phyloP scores from a whole-genome alignment of 176 grass and related monocot species.

The Microstegium vimineum region DNA sequence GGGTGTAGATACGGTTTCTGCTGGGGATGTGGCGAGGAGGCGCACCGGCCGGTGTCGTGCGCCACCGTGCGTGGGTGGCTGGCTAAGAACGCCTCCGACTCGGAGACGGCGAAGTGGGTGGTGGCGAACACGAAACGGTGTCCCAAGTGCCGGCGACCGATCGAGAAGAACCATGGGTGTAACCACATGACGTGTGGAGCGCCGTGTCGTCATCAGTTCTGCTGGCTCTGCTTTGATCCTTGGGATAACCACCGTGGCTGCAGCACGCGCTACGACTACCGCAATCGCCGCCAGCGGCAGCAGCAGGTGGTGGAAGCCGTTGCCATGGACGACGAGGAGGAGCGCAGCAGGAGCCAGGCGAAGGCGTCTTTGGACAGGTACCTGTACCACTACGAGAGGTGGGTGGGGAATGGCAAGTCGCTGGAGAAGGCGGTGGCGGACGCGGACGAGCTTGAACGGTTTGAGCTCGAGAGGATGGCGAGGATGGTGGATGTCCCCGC shows the following conservation, averaged over 20 bases:
- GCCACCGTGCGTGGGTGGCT: too few species aligned
- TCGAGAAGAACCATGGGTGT: too few species aligned
- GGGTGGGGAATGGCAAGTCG: slow-evolving; percentile 13
- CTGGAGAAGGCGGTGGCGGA: background rate
- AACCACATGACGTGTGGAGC: too few species aligned
- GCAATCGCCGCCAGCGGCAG: too few species aligned
- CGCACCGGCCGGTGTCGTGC: slow-evolving; percentile 15
- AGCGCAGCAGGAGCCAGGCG: background rate
- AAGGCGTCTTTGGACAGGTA: slow-evolving; percentile 28
- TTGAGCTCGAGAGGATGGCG: background rate
- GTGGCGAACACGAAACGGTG: background rate
- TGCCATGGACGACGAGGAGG: background rate
- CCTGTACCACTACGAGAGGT: slow-evolving; percentile 36
- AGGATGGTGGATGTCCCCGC: background rate
- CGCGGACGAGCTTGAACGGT: background rate
- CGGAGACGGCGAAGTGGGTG: too few species aligned
- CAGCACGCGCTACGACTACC: too few species aligned
- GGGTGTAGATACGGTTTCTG: slow-evolving; percentile 29
- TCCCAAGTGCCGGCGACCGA: too few species aligned
- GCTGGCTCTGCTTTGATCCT: too few species aligned
- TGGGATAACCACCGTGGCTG: background rate
- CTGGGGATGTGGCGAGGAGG: slow-evolving; percentile 45
- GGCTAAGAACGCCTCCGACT: too few species aligned
- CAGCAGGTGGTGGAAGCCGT: too few species aligned
- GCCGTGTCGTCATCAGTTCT: too few species aligned